Conservation (phyloP, 805 yeast species). For the Kuraishia capsulata region DNA sequence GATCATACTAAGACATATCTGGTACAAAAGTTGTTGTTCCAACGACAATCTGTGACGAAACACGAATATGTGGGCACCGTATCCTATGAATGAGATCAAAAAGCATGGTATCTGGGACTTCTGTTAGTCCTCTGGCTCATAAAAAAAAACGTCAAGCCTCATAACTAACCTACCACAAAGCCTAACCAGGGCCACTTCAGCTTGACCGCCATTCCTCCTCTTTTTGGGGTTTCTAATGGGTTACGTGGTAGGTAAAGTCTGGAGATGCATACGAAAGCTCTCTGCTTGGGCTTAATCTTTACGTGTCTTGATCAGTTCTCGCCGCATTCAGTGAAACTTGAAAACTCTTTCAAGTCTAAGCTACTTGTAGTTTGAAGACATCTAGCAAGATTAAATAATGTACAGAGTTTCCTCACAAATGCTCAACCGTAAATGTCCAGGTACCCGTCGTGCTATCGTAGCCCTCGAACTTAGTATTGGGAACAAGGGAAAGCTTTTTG, state of each 20-base stretch:
- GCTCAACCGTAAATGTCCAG: slow-evolving; percentile 53
- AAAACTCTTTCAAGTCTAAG: no score
- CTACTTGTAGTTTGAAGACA: no score
- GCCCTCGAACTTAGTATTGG: slow-evolving; percentile 55
- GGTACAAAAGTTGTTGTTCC: slow-evolving; percentile 34
- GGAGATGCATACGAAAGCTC: no score
- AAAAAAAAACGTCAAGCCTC: no score
- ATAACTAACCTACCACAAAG: slow-evolving; percentile 12
- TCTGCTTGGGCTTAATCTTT: no score
- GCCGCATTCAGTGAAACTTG: no score
- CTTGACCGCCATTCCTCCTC: slow-evolving; percentile 8
- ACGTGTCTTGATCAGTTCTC: no score
- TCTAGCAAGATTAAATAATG: no score
- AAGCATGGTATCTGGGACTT: slow-evolving; percentile 60
- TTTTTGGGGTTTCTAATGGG: background rate
- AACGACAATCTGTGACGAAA: slow-evolving; percentile 32
- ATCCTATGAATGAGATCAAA: slow-evolving; percentile 51
- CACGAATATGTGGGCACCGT: slow-evolving; percentile 52
- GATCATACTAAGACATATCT: slow-evolving; percentile 39
- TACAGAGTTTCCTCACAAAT: slow-evolving; percentile 12
- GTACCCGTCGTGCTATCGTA: slow-evolving; percentile 73
- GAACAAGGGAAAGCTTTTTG: slow-evolving; percentile 49
- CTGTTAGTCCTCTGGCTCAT: no score
- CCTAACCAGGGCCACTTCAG: slow-evolving; percentile 14
- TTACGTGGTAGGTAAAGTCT: background rate